Evolutionary conservation across 331 rosid species (phyloP), one percentile per base, ranked within the genome.

Genomic region (Saraca asoca): DNA sequence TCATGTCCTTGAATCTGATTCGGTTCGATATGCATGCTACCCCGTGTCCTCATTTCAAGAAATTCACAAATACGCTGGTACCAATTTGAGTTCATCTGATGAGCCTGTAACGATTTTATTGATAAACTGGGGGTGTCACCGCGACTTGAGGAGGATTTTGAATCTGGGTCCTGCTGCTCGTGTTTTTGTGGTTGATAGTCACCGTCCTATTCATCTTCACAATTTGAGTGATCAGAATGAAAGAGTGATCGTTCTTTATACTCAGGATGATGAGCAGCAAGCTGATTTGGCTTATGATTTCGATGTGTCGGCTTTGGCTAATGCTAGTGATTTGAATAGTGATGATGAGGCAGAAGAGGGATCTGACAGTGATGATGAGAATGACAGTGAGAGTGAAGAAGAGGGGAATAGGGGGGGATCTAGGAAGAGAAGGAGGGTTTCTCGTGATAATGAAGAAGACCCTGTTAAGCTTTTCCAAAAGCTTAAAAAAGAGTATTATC

Each of bases 111-210:
- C 92, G 0, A 60, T 94, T 9, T 86, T 94, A 37, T 70, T 94
- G 69, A 83, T 94, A 7, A 94, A 90, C 10, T 94, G 99, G 99
- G 99, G 99, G 0, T 86, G 90, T 20, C 96, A 90, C 31, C 67
- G 90, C 41, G 96, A 94, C 53, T 74, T 94, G 10, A 57, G 80
- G 51, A 81, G 62, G 37, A 67, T 69, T 2, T 76, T 94, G 5
- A 74, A 57, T 39, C 67, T 90, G 17, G 78, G 88, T 5, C 79
- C 88, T 0, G 42, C 64, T 11, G 87, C 91, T 0, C 81, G 72
- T 7, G 83, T 88, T 49, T 94, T 90, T 7, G 97, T 94, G 6
- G 88, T 94, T 2, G 99, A 94, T 55, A 86, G 92, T 59, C 97
- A 90, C 60, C 86, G 99, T 2, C 97, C 99, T 0, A 88, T 94